Base-by-base conservation (phyloP, 1,284 basidiomycete genomes). In the Ustilago crameri region DNA sequence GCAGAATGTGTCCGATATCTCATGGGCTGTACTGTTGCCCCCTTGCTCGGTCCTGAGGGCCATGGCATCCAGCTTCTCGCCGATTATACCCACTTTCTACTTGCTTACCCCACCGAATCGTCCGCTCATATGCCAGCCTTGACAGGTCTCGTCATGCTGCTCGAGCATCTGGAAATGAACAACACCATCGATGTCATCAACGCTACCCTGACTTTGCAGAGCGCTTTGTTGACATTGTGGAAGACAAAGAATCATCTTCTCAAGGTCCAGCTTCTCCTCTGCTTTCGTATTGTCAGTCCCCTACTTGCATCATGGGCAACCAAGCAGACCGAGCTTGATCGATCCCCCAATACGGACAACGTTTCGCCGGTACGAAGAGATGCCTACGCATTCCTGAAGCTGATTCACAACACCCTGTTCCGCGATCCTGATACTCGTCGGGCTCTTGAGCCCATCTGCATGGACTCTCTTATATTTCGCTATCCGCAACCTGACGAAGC, bases 91-190 rank as follows among this genome's bases (percentile, higher is more conserved):
- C 45, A 51, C 35, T 77, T 79, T 50, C 46, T 78, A 3, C 50
- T 58, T 30, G 27, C 17, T 22, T 75, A 53, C 34, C 49, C 58
- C 12, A 24, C 14, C n/a, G 75, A 79, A 37, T 66, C 73, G 9
- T 68, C 68, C 14, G 66, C 72, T n/a, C 76, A 80, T 40, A 40
- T 75, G 14, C 72, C 72, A 12, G 57, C 61, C 10, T 22, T 80
- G n/a, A 48, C 52, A 20, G 74, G 74, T 10, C 49, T 79, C 37
- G 70, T 75, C 43, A 18, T 49, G 15, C 37, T 76, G 15, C 53
- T 79, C 2, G 47, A 56, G 23, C 60, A 71, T 22, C 50, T 80
- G 7, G 68, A 78, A 35, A 60, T 79, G 47, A 79, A 80, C 34
- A 53, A 74, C 35, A 57, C 66, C 7, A 23, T 30, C 20, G 24